Conservation (phyloP, 2,329 filamentous ascomycete genomes). For the Magnaporthiopsis incrustans region DNA sequence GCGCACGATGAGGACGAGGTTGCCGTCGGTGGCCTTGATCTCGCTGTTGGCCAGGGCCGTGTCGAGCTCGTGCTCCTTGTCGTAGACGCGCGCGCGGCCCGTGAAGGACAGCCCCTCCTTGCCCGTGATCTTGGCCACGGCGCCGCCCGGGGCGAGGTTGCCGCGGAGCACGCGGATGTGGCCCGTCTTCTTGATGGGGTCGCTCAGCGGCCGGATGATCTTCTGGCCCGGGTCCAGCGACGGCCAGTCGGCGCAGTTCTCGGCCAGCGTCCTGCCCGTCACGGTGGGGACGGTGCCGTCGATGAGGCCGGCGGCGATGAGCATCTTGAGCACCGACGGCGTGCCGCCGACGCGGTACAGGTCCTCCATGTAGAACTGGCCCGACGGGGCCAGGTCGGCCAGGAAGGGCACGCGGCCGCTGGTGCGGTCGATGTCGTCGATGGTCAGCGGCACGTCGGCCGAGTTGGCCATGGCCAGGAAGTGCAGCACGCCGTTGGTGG, state of each 20-base stretch:
- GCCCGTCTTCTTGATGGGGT: conserved; percentile 72
- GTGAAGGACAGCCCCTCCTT: conserved; percentile 83
- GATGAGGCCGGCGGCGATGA: conserved; percentile 67
- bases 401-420: conserved; percentile 80
- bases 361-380: conserved; percentile 77
- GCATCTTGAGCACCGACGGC: conserved; percentile 75
- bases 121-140: conserved; percentile 93
- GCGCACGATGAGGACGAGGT: conserved; percentile 81
- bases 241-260: conserved; percentile 73
- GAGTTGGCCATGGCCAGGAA: conserved; percentile 86
- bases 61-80: conserved; percentile 77
- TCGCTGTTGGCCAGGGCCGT: conserved; percentile 58
- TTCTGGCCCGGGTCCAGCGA: conserved; percentile 69
- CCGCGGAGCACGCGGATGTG: conserved; percentile 84
- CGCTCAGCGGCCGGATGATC: conserved; percentile 68
- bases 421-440: conserved; percentile 77
- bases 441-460: conserved; percentile 65
- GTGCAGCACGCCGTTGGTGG: conserved; percentile 82
- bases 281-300: conserved; percentile 74
- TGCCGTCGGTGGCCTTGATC: conserved; percentile 49
- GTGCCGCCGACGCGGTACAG: conserved; percentile 81
- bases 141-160: conserved; percentile 80
- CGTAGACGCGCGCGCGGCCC: conserved; percentile 73
- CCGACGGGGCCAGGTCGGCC: conserved; percentile 75
- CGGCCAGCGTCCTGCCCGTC: conserved; percentile 73